Conservation (phyloP, 2,329 filamentous ascomycete genomes). For the Aureobasidium subglaciale region DNA sequence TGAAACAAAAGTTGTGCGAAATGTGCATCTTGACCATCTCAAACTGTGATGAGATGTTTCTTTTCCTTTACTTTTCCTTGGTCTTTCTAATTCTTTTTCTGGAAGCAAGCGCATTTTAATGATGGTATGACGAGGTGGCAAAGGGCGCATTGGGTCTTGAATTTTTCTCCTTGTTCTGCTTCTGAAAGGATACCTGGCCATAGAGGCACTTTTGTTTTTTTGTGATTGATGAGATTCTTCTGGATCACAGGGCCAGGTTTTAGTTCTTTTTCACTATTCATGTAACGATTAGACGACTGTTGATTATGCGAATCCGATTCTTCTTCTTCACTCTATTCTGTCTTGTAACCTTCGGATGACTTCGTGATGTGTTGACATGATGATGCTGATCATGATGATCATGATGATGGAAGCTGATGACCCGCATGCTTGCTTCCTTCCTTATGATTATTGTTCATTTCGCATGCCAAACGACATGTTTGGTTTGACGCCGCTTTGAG, state of each 20-base stretch:
- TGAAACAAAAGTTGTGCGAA: background rate
- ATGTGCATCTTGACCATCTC: background rate
- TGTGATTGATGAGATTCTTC: background rate
- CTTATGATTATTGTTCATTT: no score
- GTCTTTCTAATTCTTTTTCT: background rate
- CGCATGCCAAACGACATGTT: no score
- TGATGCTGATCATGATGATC: background rate
- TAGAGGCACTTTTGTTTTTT: conserved; percentile 1
- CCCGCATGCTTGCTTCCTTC: no score
- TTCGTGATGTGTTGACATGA: background rate
- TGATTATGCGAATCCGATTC: background rate
- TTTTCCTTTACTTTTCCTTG: background rate
- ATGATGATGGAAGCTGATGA: background rate
- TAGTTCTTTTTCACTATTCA: background rate
- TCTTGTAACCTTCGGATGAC: background rate
- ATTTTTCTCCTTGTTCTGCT: background rate
- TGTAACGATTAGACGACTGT: conserved; percentile 10
- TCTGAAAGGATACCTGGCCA: background rate
- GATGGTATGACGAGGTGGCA: conserved; percentile 3
- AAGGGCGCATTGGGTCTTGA: conserved; percentile 2
- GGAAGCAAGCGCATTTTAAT: background rate
- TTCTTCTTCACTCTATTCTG: background rate
- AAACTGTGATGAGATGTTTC: no score
- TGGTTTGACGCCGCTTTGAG: no score
- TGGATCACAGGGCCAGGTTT: background rate